Base-by-base conservation (phyloP, 768 basidiomycete genomes). In the Rhodotorula kratochvilovae region DNA sequence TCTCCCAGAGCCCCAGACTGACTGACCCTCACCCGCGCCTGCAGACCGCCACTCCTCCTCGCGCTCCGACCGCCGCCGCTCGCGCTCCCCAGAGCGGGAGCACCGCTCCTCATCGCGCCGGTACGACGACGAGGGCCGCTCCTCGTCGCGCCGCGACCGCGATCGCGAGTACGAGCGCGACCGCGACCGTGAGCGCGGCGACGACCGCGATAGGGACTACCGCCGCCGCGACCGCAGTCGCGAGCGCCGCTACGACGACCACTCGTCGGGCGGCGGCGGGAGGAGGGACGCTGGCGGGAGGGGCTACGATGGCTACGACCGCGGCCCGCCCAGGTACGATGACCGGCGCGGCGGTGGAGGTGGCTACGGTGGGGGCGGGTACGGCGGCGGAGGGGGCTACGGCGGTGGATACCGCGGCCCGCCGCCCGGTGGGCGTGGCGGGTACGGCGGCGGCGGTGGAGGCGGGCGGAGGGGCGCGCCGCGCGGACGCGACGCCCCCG, bases 401-500 rank as follows among this genome's bases (percentile, higher is more conserved):
- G 61, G 51, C 51, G 46, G 69, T 16, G 48, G 48, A 11, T 11
- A 61, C 46, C 50, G 63, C 3, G 63, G 63, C 6, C 54, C 64
- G 31, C 57, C 53, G 11, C 46, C 58, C 36, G 33, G 29, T 33
- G 19, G 73, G 64, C 75, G 56, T 23, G 39, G 65, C 60, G 81
- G 59, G 74, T 64, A 75, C 27, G 42, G 72, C 33, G 33, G 50
- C 6, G 45, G 63, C 31, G 39, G 53, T 19, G 61, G 66, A 3
- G 66, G 67, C 6, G 46, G 66, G 2, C 39, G 78, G 39, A 80
- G 83, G 33, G 80, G 79, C 42, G 79, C n/a, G 3, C 36, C 36
- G 78, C 83, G 85, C 33, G 76, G 85, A 50, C 81, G 85, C 39
- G 84, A 85, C 54, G 82, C 85, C 60, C 84, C 85, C 58, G 85